Percentiles rank a stretch among this genome's conserved stretches.
phyloP scores from a whole-genome alignment of 345 rosid species.

The Sapria himalayana region DNA sequence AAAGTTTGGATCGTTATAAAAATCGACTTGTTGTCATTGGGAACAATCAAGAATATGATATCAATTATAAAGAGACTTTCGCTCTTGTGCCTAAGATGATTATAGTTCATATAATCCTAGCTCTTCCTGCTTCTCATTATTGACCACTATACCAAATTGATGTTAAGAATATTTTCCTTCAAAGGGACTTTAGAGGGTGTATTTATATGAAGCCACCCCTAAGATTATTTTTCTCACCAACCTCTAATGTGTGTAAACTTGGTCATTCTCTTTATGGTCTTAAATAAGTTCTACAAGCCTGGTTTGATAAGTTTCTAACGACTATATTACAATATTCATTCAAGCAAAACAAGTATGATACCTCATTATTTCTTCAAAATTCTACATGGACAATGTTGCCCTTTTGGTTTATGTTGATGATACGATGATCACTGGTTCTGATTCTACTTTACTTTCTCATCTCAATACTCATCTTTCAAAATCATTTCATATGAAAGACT shows the following conservation, averaged over 20 bases:
- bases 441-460: neutral
- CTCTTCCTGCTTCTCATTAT: neutral
- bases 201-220: neutral
- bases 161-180: slow-evolving; percentile 1
- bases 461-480: neutral
- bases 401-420: no score
- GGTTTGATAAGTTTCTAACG: slow-evolving; percentile 1
- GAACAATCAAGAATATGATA: neutral
- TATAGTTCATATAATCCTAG: neutral
- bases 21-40: no score
- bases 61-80: neutral
- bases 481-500: slow-evolving; percentile 3
- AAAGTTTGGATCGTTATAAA: neutral
- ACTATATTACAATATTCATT: neutral
- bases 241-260: neutral
- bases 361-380: no score
- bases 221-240: no score
- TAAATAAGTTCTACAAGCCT: neutral
- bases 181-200: neutral
- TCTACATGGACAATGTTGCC: neutral
- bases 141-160: neutral
- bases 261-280: neutral
- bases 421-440: neutral
- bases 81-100: neutral
- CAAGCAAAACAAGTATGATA: neutral